Base-by-base conservation (phyloP, 2,329 filamentous ascomycete genomes). In the Drechslerella coelobrocha region DNA sequence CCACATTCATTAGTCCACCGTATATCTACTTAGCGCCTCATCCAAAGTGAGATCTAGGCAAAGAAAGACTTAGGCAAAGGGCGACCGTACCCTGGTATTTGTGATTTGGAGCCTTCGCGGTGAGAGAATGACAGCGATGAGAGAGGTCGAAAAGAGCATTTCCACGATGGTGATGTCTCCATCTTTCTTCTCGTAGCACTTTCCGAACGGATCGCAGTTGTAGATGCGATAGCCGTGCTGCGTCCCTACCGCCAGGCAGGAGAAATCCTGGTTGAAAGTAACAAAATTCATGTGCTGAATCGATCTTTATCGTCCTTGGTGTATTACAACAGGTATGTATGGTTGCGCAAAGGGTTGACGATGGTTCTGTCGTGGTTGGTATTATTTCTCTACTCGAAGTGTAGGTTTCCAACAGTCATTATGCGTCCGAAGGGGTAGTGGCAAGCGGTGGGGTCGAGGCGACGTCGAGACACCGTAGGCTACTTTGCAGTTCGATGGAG, bases 201-300 rank as follows among this genome's bases (percentile, higher is more conserved):
- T 94, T 75, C 89, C 89, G 79, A 97, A 99, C 0, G 94, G 93
- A 75, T 97, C 94, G 74, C 93, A 97, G 74, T 92, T 93, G 81
- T 96, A 99, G 77, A 97, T 93, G 74, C 92, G 90, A 79, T 97
- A 97, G 73, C 94, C 94, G 80, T 89, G 92, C 45, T 91, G 91
- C 72, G 94, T 97, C 72, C 91, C 93, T 76, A 99, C 92, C 82
- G 93, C 93, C 74, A 99, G 84, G 80, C 93, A 93, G 84, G 90
- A 96, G 82, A 96, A 92, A 83, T 99, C 94, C 83, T 99, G 94
- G 81, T 99, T 99, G 81, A 97, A 99, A 43, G 93, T 97, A 77
- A 99, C 91, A 81, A 96, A 99, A 81, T 99, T 99, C 88, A 91
- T 91, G 71, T 84, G 73, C 72, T 72, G 41, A 41, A 63, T 10